Base-by-base conservation (phyloP, 306 rosid species). In the Rosa multiflora region DNA sequence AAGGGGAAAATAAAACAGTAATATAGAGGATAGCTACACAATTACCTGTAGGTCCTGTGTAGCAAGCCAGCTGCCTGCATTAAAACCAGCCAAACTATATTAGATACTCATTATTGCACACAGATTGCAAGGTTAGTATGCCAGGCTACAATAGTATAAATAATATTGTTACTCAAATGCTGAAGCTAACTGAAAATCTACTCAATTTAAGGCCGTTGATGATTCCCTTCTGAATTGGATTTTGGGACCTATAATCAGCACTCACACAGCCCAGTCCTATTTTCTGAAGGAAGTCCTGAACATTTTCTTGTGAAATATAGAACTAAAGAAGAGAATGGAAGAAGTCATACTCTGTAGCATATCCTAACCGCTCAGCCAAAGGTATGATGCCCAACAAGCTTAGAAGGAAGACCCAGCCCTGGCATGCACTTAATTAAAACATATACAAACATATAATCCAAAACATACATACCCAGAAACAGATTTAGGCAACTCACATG, bases 51-150 rank as follows among this genome's bases (percentile, higher is more conserved):
- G 90, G 83, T 76, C 90, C 90, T 43, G 90, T 87, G 55, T 74
- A 87, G 83, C 90, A 87, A 51, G 88, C 85, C 66, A 87, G 82
- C 62, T 87, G 90, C 80, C 88, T 87, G 85, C 80, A 87, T 74
- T 78, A 83, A 74, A 83, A 80, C 70, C 64, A 80, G 64, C 70
- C 72, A 75, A 62, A 52, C 58, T 67, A 44, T 37, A 73, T 87
- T 71, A 79, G 70, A 70, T 15, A 74, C 51, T 53, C 44, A 55
- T 15, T n/a, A 51, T 4, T 55, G 12, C 44, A 62, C 67, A 56
- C 47, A 23, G 17, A 79, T 18, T 59, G 44, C 43, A 79, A 11
- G 42, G 17, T 43, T 59, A 47, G 11, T 29, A 67, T 42, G 46
- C 32, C 1, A 29, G 10, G 37, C 71, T 44, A 10, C 52, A 32